These are phyloP conservation scores for Helicocarpus griseus DNA, from an alignment of 2,329 filamentous ascomycete genomes.

Conservation along the genomic window DNA sequence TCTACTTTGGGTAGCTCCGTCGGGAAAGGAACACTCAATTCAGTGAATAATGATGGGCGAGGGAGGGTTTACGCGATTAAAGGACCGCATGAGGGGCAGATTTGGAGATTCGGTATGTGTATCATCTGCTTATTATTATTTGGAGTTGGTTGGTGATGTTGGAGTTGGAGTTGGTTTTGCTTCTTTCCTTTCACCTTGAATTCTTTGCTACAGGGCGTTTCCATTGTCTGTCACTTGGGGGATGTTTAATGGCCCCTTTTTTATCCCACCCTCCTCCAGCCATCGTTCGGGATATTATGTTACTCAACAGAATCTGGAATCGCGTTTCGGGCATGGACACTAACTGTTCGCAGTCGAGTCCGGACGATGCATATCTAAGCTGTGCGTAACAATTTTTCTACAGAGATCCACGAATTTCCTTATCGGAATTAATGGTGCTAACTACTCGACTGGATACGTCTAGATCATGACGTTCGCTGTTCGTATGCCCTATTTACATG, in stretches of 20 bases:
- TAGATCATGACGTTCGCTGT: conserved; percentile 59
- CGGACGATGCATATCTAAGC: conserved; percentile 60
- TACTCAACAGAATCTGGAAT: conserved; percentile 9
- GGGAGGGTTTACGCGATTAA: conserved; percentile 22
- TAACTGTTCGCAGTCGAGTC: conserved; percentile 35
- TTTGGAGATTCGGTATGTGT: conserved; percentile 29
- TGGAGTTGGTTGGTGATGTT: background rate
- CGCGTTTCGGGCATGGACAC: conserved; percentile 4
- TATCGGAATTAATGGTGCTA: conserved; percentile 14
- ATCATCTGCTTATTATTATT: no score
- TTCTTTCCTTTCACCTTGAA: no score
- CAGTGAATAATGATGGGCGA: conserved; percentile 15
- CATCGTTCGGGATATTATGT: conserved; percentile 9
- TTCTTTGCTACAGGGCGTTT: no score
- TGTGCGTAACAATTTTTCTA: conserved; percentile 44
- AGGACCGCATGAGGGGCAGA: conserved; percentile 27
- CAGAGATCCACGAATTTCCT: no score
- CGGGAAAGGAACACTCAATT: no score
- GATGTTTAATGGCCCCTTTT: background rate
- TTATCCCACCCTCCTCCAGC: no score
- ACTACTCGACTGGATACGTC: background rate
- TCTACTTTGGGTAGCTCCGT: no score
- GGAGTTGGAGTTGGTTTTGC: background rate
- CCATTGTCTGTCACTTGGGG: background rate
- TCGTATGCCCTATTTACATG: conserved; percentile 25